A percentile compares a stretch with the other conserved stretches of the same genome.
These are phyloP conservation scores for Pleurotus platypus DNA, from an alignment of 768 basidiomycete species.

Conservation along the genomic window DNA sequence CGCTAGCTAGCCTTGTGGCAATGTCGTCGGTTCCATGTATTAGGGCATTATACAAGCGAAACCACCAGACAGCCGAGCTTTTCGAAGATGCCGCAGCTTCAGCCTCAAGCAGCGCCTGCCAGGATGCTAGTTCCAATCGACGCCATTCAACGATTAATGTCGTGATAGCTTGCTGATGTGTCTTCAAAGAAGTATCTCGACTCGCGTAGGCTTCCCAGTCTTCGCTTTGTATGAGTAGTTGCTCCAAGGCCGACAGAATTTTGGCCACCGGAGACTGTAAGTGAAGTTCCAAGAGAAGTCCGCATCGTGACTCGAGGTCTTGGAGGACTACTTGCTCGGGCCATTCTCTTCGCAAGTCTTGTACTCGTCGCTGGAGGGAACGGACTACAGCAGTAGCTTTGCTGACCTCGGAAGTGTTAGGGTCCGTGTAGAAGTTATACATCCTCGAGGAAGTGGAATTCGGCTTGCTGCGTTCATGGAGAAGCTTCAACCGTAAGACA, in stretches of 20 bases:
- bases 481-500: conserved; percentile 46
- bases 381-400: conserved; percentile 53
- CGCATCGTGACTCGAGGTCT: conserved; percentile 71
- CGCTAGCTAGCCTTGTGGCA: conserved; percentile 30
- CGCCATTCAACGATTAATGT: conserved; percentile 86
- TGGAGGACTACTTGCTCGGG: conserved; percentile 98
- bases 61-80: conserved; percentile 72
- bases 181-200: conserved; percentile 75
- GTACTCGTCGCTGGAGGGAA: conserved; percentile 50
- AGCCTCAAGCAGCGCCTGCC: conserved; percentile 75
- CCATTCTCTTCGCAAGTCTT: conserved; percentile 70
- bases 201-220: conserved; percentile 99
- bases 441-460: conserved; percentile 17
- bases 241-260: conserved; percentile 79
- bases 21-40: conserved; percentile 60
- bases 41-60: conserved; percentile 79
- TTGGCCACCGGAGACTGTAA: conserved; percentile 76
- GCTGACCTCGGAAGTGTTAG: conserved; percentile 68
- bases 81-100: conserved; percentile 57
- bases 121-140: conserved; percentile 82
- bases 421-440: conserved; percentile 79
- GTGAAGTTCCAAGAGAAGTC: conserved; percentile 56
- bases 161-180: conserved; percentile 62
- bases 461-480: conserved; percentile 37
- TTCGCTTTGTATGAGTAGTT: conserved; percentile 79